These are phyloP conservation scores for Phytophthora lateralis DNA, from an alignment of 352 stramenopile species.

Conservation along the genomic window DNA sequence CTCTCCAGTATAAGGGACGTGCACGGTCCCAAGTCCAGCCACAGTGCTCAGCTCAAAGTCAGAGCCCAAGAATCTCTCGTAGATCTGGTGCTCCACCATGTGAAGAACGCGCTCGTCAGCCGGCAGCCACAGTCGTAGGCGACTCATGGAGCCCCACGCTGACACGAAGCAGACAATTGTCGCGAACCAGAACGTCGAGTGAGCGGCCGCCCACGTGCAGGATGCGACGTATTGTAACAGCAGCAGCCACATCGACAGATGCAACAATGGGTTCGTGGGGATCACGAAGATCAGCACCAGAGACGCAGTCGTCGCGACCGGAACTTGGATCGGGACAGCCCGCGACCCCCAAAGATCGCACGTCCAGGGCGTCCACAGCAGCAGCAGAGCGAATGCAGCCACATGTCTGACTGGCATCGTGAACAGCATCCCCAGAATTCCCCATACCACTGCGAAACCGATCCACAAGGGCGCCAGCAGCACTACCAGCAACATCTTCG, in stretches of 20 bases:
- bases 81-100: slow-evolving; percentile 57
- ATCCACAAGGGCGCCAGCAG: slow-evolving; percentile 25
- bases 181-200: slow-evolving; percentile 14
- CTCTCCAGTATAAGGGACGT: slow-evolving; percentile 68
- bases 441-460: slow-evolving; percentile 18
- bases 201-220: neutral
- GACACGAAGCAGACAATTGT: slow-evolving; percentile 29
- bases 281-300: slow-evolving; percentile 16
- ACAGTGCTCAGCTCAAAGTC: slow-evolving; percentile 48
- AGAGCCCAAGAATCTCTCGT: slow-evolving; percentile 49
- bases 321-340: slow-evolving; percentile 12
- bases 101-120: slow-evolving; percentile 47
- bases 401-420: slow-evolving; percentile 15
- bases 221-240: slow-evolving; percentile 21
- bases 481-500: slow-evolving; percentile 14
- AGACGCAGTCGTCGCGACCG: slow-evolving; percentile 12
- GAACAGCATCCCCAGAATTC: slow-evolving; percentile 19
- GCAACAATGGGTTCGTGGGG: slow-evolving; percentile 22
- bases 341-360: slow-evolving; percentile 16
- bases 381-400: slow-evolving; percentile 8
- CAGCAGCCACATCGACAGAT: slow-evolving; percentile 23
- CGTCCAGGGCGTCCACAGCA: slow-evolving; percentile 30
- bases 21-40: slow-evolving; percentile 65
- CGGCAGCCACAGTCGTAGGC: slow-evolving; percentile 49
- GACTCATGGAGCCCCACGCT: slow-evolving; percentile 29